phyloP scores from a whole-genome alignment of 2,329 filamentous ascomycete species.

The Ophiosphaerella korrae region DNA sequence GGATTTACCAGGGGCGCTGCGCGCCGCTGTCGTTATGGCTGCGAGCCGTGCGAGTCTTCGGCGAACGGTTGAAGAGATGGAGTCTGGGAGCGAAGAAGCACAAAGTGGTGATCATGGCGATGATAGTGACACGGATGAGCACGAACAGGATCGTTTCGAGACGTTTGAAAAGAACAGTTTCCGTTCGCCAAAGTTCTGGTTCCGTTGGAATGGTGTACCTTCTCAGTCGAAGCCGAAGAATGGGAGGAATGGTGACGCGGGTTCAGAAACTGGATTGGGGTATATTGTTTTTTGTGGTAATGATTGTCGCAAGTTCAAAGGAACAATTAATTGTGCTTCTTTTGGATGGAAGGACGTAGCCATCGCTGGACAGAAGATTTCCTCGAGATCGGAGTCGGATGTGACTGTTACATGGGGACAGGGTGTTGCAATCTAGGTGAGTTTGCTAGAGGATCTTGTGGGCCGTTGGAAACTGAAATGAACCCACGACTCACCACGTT shows the following conservation, averaged over 20 bases:
- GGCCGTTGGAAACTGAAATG: too few species aligned
- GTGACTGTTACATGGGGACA: conserved; percentile 3
- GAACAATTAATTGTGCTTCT: conserved; percentile 22
- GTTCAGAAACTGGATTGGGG: conserved; percentile 17
- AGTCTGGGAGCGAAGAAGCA: conserved; percentile 4
- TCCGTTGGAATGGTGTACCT: conserved; percentile 26
- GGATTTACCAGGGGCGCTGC: conserved; percentile 17
- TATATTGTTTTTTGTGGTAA: conserved; percentile 29
- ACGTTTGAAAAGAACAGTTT: conserved; percentile 35
- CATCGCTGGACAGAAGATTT: conserved; percentile 23
- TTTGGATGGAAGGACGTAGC: conserved; percentile 29
- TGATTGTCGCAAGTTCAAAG: conserved; percentile 32
- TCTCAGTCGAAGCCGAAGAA: background rate
- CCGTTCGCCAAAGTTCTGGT: conserved; percentile 33
- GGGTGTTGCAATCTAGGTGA: background rate
- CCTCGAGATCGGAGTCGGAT: conserved; percentile 21
- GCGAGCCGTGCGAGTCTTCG: conserved; percentile 22
- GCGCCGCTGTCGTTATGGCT: conserved; percentile 21
- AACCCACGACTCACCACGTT: too few species aligned
- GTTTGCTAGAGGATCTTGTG: background rate
- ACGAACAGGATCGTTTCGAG: conserved; percentile 17
- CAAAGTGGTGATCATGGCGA: conserved; percentile 5
- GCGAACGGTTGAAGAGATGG: conserved; percentile 7
- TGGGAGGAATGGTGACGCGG: background rate
- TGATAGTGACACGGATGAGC: conserved; percentile 5